These are phyloP conservation scores for Maudiozyma saulgeensis DNA, from an alignment of 805 yeast species.

Conservation along the genomic window DNA sequence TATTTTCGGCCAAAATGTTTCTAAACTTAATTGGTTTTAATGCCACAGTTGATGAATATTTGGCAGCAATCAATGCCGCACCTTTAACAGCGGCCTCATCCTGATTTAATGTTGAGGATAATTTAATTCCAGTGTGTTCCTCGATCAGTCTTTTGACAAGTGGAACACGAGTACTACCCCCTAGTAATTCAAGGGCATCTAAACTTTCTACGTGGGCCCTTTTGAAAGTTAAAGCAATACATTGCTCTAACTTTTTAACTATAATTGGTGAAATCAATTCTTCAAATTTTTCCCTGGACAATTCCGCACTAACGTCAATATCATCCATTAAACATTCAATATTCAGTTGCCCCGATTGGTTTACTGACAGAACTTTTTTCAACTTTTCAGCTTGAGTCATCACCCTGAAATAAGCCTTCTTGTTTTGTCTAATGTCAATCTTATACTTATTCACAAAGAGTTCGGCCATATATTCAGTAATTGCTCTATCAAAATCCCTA, in stretches of 20 bases:
- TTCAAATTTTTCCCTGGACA: constrained; percentile 87
- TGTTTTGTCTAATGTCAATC: constrained; percentile 81
- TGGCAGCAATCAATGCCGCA: constrained; percentile 94
- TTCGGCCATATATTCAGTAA: constrained; percentile 86
- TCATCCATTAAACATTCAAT: constrained; percentile 96
- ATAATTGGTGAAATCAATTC: constrained; percentile 75
- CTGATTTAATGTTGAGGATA: constrained; percentile 93
- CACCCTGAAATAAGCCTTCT: constrained; percentile 91
- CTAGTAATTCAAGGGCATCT: constrained; percentile 87
- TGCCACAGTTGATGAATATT: not conserved
- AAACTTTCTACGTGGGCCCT: constrained; percentile 65
- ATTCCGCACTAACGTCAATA: constrained; percentile 81
- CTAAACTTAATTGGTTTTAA: constrained; percentile 48
- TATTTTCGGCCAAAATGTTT: not conserved
- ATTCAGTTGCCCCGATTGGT: constrained; percentile 84
- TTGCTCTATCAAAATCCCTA: constrained; percentile 86
- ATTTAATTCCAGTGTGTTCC: constrained; percentile 69
- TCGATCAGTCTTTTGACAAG: constrained; percentile 70
- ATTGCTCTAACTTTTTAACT: constrained; percentile 62
- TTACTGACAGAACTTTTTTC: constrained; percentile 93
- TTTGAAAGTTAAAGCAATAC: constrained; percentile 72
- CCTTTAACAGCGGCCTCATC: constrained; percentile 99
- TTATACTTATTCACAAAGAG: constrained; percentile 85
- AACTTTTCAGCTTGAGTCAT: constrained; percentile 82
- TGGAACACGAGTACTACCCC: constrained; percentile 98